Evolutionary conservation across 2,329 filamentous ascomycete species (phyloP).

Genomic region (Hypomyces perniciosus): DNA sequence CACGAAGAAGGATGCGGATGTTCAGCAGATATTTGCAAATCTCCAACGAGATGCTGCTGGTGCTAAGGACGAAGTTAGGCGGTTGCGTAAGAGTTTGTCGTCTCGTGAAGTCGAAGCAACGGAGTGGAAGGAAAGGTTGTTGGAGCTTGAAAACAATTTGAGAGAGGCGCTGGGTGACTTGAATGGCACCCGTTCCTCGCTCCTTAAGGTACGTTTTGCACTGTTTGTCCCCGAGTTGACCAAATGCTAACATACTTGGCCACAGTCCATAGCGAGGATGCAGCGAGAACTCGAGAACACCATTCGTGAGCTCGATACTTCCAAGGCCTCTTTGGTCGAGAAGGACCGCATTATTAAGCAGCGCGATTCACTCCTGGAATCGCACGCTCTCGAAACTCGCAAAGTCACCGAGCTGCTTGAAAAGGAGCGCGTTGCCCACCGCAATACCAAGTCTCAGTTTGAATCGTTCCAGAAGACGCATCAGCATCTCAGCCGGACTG

Average conservation of each 20-base stretch:
- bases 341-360: constrained; percentile 88
- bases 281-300: constrained; percentile 84
- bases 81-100: constrained; percentile 74
- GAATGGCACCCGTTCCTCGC: constrained; percentile 75
- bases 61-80: constrained; percentile 79
- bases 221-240: neutral
- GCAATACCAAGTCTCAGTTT: constrained; percentile 79
- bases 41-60: constrained; percentile 77
- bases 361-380: constrained; percentile 82
- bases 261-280: constrained; percentile 73
- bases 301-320: constrained; percentile 71
- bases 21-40: constrained; percentile 88
- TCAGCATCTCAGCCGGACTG: constrained; percentile 77
- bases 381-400: constrained; percentile 76
- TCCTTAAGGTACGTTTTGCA: constrained; percentile 60
- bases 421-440: constrained; percentile 78
- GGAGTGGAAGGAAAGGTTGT: constrained; percentile 84
- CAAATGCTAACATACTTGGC: neutral
- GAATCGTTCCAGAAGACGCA: constrained; percentile 86
- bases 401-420: constrained; percentile 84
- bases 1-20: constrained; percentile 86
- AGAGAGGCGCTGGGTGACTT: constrained; percentile 82
- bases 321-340: constrained; percentile 73
- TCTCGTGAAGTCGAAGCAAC: constrained; percentile 81
- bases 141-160: constrained; percentile 84